These are phyloP conservation scores for Solanum pinnatisectum DNA, from an alignment of 257 asterid species.

Conservation along the genomic window DNA sequence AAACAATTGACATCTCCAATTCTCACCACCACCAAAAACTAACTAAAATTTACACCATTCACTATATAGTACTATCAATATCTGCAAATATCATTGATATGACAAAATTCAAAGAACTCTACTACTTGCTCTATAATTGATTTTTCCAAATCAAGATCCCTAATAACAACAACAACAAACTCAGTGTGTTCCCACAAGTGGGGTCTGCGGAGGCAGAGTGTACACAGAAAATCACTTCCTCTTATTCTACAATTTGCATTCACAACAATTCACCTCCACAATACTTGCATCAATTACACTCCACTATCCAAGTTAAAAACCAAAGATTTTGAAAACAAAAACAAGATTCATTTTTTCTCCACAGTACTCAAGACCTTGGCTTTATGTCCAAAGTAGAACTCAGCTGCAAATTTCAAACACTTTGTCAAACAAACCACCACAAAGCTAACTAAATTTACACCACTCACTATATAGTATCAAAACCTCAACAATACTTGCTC, in stretches of 20 bases:
- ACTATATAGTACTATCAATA: background rate
- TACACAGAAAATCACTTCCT: background rate
- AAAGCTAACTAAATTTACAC: background rate
- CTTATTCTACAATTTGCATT: background rate
- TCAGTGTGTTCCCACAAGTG: background rate
- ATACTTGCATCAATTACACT: background rate
- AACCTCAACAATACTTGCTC: background rate
- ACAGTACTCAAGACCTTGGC: background rate
- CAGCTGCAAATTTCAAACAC: background rate
- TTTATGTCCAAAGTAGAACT: background rate
- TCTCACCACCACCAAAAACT: slow-evolving; percentile 11
- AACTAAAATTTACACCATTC: background rate
- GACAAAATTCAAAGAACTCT: background rate
- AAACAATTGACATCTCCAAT: slow-evolving; percentile 10
- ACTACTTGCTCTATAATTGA: background rate
- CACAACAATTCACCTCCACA: background rate
- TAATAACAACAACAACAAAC: background rate
- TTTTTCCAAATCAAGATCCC: background rate
- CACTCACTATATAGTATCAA: background rate
- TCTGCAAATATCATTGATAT: background rate
- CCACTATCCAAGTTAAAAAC: background rate
- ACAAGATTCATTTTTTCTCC: background rate
- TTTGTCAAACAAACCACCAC: background rate
- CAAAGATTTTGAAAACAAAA: background rate
- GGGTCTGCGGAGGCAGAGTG: rapidly evolving